These are phyloP conservation scores for Paecilomyces fulvus DNA, from an alignment of 2,329 filamentous ascomycete genomes.

Conservation along the genomic window DNA sequence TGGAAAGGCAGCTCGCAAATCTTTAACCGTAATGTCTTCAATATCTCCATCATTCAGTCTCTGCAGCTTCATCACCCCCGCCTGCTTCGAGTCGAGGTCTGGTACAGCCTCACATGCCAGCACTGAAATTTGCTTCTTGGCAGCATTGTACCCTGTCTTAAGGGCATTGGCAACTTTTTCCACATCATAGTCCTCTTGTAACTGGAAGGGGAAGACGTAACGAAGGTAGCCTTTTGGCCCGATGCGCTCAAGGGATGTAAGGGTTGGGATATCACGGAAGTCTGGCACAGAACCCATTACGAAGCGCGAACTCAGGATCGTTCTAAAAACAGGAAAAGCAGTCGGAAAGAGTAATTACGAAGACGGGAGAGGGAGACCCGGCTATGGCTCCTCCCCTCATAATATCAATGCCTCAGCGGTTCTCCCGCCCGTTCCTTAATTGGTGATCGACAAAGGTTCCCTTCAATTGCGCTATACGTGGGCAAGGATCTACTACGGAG, in stretches of 20 bases:
- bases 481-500: not conserved
- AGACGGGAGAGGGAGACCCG: not conserved
- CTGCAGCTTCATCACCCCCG: conserved; percentile 23
- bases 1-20: conserved; percentile 25
- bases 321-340: not conserved
- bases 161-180: conserved; percentile 17
- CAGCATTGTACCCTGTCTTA: conserved; percentile 20
- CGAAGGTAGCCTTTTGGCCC: conserved; percentile 28
- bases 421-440: not conserved
- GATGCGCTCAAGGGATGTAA: conserved; percentile 24
- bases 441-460: not conserved
- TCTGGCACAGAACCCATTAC: conserved; percentile 2
- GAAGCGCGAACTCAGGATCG: not conserved
- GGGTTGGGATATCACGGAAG: conserved; percentile 9
- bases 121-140: conserved; percentile 20
- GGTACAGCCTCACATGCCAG: conserved; percentile 25
- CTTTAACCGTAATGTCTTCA: conserved; percentile 32
- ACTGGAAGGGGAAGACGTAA: conserved; percentile 27
- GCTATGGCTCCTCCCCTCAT: not conserved
- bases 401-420: not conserved
- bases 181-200: conserved; percentile 22
- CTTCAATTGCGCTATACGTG: not conserved
- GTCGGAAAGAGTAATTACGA: not conserved
- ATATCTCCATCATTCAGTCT: conserved; percentile 2
- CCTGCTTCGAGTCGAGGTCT: conserved; percentile 21